Conservation (phyloP, 2,329 filamentous ascomycete species). For the Aspergillus fumigatiaffinis region DNA sequence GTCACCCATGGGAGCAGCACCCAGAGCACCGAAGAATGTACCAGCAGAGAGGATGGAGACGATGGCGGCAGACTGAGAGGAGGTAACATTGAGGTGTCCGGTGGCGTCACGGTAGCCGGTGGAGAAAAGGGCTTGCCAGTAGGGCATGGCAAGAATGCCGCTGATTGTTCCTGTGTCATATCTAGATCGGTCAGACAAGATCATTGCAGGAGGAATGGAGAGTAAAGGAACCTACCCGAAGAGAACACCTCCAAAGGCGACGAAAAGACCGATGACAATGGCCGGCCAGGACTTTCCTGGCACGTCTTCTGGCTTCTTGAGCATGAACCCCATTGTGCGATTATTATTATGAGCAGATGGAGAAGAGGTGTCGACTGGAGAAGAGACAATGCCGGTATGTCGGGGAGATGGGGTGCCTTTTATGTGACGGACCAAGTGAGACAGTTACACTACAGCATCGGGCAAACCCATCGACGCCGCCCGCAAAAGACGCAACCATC, state of each 20-base stretch:
- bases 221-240: slow-evolving; percentile 45
- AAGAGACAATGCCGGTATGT: neutral
- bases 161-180: slow-evolving; percentile 55
- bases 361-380: neutral
- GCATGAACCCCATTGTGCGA: slow-evolving; percentile 37
- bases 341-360: neutral
- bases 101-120: slow-evolving; percentile 32
- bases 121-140: slow-evolving; percentile 36
- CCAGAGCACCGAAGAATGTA: slow-evolving; percentile 71
- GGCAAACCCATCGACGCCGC: too few species aligned
- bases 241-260: slow-evolving; percentile 56
- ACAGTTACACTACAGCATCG: too few species aligned
- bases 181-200: slow-evolving; percentile 12
- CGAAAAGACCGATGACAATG: slow-evolving; percentile 55
- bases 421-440: neutral
- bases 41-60: slow-evolving; percentile 69
- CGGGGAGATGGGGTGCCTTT: neutral
- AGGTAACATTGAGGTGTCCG: slow-evolving; percentile 43
- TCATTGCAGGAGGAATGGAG: slow-evolving; percentile 27
- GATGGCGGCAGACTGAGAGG: slow-evolving; percentile 58
- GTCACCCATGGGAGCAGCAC: slow-evolving; percentile 55
- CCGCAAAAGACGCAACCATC: neutral
- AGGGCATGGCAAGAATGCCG: slow-evolving; percentile 49
- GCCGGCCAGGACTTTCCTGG: slow-evolving; percentile 46
- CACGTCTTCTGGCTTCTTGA: slow-evolving; percentile 45